Evolutionary conservation across 768 basidiomycete genomes (phyloP).

Genomic region (Scleroderma citrinum): DNA sequence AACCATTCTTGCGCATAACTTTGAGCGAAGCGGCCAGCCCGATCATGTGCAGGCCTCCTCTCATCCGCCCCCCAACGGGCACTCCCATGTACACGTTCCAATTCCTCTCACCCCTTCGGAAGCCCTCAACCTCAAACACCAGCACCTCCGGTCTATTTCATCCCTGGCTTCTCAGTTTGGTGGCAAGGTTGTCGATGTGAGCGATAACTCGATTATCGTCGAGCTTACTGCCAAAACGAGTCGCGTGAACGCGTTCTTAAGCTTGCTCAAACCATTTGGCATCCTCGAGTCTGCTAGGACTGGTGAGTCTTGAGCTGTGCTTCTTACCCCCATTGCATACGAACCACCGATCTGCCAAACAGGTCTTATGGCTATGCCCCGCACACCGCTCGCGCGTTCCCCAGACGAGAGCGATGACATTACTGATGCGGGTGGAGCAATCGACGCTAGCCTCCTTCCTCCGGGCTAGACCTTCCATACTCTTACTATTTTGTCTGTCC

Average conservation of each 20-base stretch:
- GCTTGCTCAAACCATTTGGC: constrained; percentile 88
- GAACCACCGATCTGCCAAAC: neutral
- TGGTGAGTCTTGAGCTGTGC: constrained; percentile 44
- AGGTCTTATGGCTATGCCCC: constrained; percentile 98
- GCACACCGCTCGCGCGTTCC: constrained; percentile 74
- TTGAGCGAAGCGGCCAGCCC: constrained; percentile 54
- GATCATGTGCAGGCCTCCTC: constrained; percentile 20
- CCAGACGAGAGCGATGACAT: constrained; percentile 53
- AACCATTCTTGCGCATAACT: constrained; percentile 64
- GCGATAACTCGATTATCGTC: constrained; percentile 91
- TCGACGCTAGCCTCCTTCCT: constrained; percentile 90
- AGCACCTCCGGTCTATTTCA: constrained; percentile 83
- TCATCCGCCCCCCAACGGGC: constrained; percentile 35
- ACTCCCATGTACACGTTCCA: constrained; percentile 56
- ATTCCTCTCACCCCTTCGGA: constrained; percentile 67
- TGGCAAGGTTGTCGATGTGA: constrained; percentile 90
- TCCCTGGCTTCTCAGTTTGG: constrained; percentile 84
- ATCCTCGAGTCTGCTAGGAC: constrained; percentile 93
- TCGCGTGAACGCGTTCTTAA: constrained; percentile 90
- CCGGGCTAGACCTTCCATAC: constrained; percentile 60
- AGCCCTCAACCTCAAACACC: constrained; percentile 83
- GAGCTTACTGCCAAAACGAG: constrained; percentile 91
- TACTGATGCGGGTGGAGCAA: constrained; percentile 45
- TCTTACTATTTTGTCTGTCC: neutral
- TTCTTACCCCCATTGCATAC: neutral